Evolutionary conservation across 2,329 filamentous ascomycete genomes (phyloP).

Genomic region (Scedosporium minutisporum): DNA sequence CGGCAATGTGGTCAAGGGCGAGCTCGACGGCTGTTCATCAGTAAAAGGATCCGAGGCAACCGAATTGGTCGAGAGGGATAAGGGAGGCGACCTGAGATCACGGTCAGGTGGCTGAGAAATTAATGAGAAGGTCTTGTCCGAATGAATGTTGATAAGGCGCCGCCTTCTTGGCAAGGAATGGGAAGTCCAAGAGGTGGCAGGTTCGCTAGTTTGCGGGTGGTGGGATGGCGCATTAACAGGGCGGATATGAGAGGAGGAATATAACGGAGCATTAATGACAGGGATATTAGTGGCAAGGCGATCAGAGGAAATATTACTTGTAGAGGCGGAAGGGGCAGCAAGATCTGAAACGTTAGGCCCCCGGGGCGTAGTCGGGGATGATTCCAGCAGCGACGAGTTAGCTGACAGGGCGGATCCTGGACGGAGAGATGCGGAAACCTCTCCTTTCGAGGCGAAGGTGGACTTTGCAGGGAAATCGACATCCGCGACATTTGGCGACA

Average conservation of each 20-base stretch:
- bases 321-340: conserved; percentile 27
- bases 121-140: conserved; percentile 51
- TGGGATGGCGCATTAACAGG: conserved; percentile 23
- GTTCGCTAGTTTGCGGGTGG: conserved; percentile 12
- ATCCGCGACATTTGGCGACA: not conserved
- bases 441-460: conserved; percentile 3
- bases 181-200: conserved; percentile 12
- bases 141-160: conserved; percentile 39
- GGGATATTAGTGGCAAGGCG: conserved; percentile 25
- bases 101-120: conserved; percentile 13
- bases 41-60: conserved; percentile 35
- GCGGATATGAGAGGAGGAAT: conserved; percentile 27
- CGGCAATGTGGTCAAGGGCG: conserved; percentile 36
- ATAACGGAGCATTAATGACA: conserved; percentile 25
- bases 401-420: conserved; percentile 2
- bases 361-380: conserved; percentile 15
- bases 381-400: not conserved
- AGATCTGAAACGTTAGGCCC: conserved; percentile 35
- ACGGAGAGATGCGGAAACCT: conserved; percentile 5
- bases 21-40: conserved; percentile 36
- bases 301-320: conserved; percentile 14
- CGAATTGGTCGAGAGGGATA: conserved; percentile 31
- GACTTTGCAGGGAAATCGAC: not conserved
- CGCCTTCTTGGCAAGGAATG: conserved; percentile 28
- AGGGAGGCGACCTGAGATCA: conserved; percentile 24